phyloP scores from a whole-genome alignment of 345 rosid genomes.

The Trapa bicornis region DNA sequence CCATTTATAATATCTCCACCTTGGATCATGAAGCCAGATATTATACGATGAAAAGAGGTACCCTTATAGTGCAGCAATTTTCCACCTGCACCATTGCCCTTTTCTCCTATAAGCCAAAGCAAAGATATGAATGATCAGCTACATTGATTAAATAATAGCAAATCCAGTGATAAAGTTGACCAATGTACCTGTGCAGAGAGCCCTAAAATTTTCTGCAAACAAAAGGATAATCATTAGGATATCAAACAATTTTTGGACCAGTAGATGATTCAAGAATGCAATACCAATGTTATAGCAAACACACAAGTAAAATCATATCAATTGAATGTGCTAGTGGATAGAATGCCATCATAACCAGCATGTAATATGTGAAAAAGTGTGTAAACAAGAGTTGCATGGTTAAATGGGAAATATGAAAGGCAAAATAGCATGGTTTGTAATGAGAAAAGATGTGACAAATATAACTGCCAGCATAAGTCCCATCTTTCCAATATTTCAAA shows the following conservation, averaged over 20 bases:
- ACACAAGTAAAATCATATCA: too few relatives aligned
- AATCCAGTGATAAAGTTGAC: not conserved
- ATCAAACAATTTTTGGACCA: not conserved
- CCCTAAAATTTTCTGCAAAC: slow-evolving; percentile 91
- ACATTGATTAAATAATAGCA: not conserved
- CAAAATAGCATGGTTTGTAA: not conserved
- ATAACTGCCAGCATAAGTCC: too few relatives aligned
- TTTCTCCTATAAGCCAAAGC: slow-evolving; percentile 39
- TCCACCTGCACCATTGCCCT: slow-evolving; percentile 43
- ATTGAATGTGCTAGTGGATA: not conserved
- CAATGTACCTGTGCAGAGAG: slow-evolving; percentile 81
- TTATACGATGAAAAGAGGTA: slow-evolving; percentile 77
- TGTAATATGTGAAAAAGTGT: not conserved
- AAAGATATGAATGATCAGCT: slow-evolving; percentile 1
- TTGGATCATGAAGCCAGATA: slow-evolving; percentile 90
- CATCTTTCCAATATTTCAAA: not conserved
- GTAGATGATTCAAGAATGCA: not conserved
- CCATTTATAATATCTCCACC: slow-evolving; percentile 74
- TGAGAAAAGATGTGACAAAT: not conserved
- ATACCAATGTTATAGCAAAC: too few relatives aligned
- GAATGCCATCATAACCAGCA: not conserved
- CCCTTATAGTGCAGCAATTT: slow-evolving; percentile 70
- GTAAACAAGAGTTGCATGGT: not conserved
- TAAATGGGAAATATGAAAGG: not conserved
- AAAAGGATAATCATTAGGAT: slow-evolving; percentile 13